Evolutionary conservation across 1,284 basidiomycete species (phyloP), one percentile per base, ranked within the genome.

Genomic region (Naganishia sp.): DNA sequence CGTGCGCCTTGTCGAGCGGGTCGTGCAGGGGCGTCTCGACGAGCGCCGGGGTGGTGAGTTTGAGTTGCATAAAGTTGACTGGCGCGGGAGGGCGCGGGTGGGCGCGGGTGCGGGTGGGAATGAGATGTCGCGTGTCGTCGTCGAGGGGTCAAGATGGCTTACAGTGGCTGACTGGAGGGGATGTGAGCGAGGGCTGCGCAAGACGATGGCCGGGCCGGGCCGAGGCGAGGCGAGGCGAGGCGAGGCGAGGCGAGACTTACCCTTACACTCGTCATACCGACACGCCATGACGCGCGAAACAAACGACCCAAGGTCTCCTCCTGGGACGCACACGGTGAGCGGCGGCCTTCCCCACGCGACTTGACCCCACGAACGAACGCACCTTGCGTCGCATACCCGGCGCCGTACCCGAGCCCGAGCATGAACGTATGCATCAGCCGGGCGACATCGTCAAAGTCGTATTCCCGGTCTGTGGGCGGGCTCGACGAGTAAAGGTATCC

Each of bases 361-460:
- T 75, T 70, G 43, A 47, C 15, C 25, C 63, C 71, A 13, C 11
- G 11, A 25, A 4, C n/a, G 35, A 18, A 74, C 63, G 61, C 66
- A 45, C 78, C 78, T 65, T 77, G 79, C 2, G 75, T 77, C 3
- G 76, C 72, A 57, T 80, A 81, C 15, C 64, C 60, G 0, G 32
- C 28, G 18, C 67, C 66, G 60, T 75, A 79, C 0, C 80, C 80
- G 5, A 81, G 71, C 0, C 79, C 79, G n/a, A 53, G 41, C 76
- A 80, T 77, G 13, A 80, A 68, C 28, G 55, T 57, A 65, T 81
- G 69, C 35, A 77, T 71, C 11, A 80, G 58, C 10, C 67, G 62
- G 0, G 76, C 74, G 28, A 73, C 70, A 52, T 77, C 74, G 31
- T 67, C 63, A 39, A 71, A 72, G 5, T 67, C 66, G 53, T 79